A percentile compares a stretch with the other conserved stretches of the same genome.
These are phyloP conservation scores for Pyronema domesticum DNA, from an alignment of 495 filamentous ascomycete species.

Conservation along the genomic window DNA sequence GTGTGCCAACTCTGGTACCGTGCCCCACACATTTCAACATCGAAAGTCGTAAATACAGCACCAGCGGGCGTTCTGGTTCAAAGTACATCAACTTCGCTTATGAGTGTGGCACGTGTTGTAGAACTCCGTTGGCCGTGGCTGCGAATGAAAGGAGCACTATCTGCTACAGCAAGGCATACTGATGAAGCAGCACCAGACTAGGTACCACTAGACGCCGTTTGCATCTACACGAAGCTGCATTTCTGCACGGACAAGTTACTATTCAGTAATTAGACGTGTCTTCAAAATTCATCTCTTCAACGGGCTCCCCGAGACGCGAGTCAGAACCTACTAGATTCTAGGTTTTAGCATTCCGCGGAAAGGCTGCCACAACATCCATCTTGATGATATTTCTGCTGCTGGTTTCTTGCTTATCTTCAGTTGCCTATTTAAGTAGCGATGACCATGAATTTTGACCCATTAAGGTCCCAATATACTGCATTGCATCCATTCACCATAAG, in stretches of 20 bases:
- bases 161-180: too few relatives aligned
- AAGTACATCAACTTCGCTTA: too few relatives aligned
- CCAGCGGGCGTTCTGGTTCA: too few relatives aligned
- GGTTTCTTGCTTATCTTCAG: not conserved
- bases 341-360: not conserved
- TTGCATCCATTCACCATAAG: not conserved
- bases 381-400: not conserved
- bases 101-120: too few relatives aligned
- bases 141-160: too few relatives aligned
- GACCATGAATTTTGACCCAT: not conserved
- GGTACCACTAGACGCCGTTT: not conserved
- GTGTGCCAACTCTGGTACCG: too few relatives aligned
- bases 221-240: not conserved
- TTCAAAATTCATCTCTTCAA: not conserved
- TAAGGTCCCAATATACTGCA: not conserved
- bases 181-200: too few relatives aligned
- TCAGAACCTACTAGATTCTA: not conserved
- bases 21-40: too few relatives aligned
- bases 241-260: not conserved
- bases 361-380: not conserved
- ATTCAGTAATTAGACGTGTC: not conserved
- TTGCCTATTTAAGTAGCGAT: not conserved
- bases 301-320: not conserved
- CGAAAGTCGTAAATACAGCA: too few relatives aligned
- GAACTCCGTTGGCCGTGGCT: too few relatives aligned